Percentiles rank a stretch among this genome's conserved stretches.
These are phyloP conservation scores for Citrus medica DNA, from an alignment of 345 rosid species.

Conservation along the genomic window DNA sequence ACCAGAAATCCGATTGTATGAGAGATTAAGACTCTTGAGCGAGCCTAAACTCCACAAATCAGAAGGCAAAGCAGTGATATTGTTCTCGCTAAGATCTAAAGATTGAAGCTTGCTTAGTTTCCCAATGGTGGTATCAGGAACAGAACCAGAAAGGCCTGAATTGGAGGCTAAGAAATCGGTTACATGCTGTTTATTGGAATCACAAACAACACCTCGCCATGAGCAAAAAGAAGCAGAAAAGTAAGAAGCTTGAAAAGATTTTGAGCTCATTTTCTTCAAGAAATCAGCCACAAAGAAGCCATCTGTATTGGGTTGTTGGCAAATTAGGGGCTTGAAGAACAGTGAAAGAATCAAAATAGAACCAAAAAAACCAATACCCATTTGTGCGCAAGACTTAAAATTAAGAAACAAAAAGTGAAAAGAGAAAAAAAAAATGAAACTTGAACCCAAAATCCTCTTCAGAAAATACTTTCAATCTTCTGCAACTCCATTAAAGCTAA, in stretches of 20 bases:
- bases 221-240: constrained; percentile 63
- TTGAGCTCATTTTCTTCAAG: constrained; percentile 53
- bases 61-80: constrained; percentile 71
- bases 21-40: constrained; percentile 65
- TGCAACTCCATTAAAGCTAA: constrained; percentile 14
- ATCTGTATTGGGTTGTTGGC: constrained; percentile 89
- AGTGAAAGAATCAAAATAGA: constrained; percentile 55
- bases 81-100: constrained; percentile 85
- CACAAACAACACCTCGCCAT: constrained; percentile 74
- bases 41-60: constrained; percentile 88
- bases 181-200: constrained; percentile 48
- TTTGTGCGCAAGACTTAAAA: constrained; percentile 24
- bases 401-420: constrained; percentile 10
- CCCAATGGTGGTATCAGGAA: constrained; percentile 85
- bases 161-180: constrained; percentile 48
- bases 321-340: constrained; percentile 45
- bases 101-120: constrained; percentile 71
- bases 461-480: constrained; percentile 1
- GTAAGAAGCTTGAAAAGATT: constrained; percentile 36
- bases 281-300: constrained; percentile 71
- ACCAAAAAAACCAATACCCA: constrained; percentile 57
- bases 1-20: constrained; percentile 71
- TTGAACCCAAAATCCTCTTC: constrained; percentile 12
- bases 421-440: constrained; percentile 3
- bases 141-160: constrained; percentile 62